Evolutionary conservation across 192 early-diverging fungal genomes (phyloP).

Genomic region (Funneliformis mosseae): DNA sequence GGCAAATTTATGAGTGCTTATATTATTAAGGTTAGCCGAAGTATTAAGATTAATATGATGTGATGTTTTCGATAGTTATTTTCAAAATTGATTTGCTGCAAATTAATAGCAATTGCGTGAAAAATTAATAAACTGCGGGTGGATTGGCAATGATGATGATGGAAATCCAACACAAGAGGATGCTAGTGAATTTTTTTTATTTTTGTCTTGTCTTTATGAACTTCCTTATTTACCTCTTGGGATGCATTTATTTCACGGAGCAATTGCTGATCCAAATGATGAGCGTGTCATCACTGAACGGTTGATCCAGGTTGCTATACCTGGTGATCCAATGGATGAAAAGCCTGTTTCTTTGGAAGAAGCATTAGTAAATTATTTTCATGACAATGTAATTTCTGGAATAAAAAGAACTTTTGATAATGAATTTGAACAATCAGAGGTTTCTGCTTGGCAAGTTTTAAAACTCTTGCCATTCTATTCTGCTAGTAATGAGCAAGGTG

Average conservation of each 20-base stretch:
- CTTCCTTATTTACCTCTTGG: constrained; percentile 70
- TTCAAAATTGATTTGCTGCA: not conserved
- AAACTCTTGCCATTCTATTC: constrained; percentile 73
- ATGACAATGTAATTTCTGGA: constrained; percentile 62
- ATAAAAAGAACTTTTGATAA: constrained; percentile 44
- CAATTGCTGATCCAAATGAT: constrained; percentile 62
- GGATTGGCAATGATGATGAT: constrained; percentile 25
- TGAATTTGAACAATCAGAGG: constrained; percentile 34
- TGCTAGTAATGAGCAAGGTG: constrained; percentile 63
- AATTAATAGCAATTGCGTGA: constrained; percentile 29
- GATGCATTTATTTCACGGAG: constrained; percentile 69
- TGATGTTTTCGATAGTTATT: not conserved
- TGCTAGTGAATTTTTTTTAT: constrained; percentile 69
- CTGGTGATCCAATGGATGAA: constrained; percentile 31
- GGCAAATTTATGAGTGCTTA: constrained; percentile 58
- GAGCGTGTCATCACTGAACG: constrained; percentile 70
- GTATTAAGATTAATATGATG: not conserved
- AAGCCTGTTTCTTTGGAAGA: constrained; percentile 51
- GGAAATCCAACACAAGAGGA: constrained; percentile 60
- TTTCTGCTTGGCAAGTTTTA: constrained; percentile 71
- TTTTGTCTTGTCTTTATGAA: constrained; percentile 62
- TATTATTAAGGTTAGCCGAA: constrained; percentile 48
- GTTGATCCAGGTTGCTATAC: constrained; percentile 55
- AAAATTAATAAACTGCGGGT: constrained; percentile 3
- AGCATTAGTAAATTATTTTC: constrained; percentile 62